These are phyloP conservation scores for Candida quercuum DNA, from an alignment of 805 yeast genomes.

Conservation along the genomic window DNA sequence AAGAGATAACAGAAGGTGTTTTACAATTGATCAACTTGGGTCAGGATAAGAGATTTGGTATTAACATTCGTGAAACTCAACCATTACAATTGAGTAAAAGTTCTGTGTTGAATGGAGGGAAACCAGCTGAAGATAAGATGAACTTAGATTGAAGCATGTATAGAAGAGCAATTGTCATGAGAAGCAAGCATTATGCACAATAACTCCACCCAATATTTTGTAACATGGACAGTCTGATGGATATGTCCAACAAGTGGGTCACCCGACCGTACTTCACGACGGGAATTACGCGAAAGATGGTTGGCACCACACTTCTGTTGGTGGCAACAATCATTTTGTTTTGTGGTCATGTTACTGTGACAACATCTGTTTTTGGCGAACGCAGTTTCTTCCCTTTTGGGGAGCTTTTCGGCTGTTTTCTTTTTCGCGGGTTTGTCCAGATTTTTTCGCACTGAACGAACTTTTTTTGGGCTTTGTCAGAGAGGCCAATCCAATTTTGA, in stretches of 20 bases:
- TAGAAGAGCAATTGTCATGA: neutral
- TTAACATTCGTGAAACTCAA: slow-evolving; percentile 56
- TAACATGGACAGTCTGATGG: too few relatives aligned
- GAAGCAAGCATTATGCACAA: too few relatives aligned
- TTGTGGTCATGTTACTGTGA: neutral
- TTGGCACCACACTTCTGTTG: too few relatives aligned
- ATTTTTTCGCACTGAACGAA: neutral
- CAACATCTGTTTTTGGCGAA: neutral
- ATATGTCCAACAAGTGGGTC: too few relatives aligned
- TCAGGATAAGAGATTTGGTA: slow-evolving; percentile 67
- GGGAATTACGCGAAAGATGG: too few relatives aligned
- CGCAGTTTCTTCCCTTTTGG: neutral
- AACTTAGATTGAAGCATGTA: slow-evolving; percentile 8
- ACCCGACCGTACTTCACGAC: too few relatives aligned
- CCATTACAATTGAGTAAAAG: slow-evolving; percentile 37
- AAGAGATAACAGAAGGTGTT: slow-evolving; percentile 37
- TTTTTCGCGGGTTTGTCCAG: neutral
- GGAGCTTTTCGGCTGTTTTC: neutral
- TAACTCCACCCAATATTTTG: too few relatives aligned
- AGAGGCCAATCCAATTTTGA: neutral
- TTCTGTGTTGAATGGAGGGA: slow-evolving; percentile 4
- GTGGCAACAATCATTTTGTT: too few relatives aligned
- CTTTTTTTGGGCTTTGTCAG: neutral
- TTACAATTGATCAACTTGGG: slow-evolving; percentile 51
- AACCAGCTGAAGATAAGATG: slow-evolving; percentile 10